Conservation (phyloP, 192 early-diverging fungal species). For the Mortierella hygrophila region DNA sequence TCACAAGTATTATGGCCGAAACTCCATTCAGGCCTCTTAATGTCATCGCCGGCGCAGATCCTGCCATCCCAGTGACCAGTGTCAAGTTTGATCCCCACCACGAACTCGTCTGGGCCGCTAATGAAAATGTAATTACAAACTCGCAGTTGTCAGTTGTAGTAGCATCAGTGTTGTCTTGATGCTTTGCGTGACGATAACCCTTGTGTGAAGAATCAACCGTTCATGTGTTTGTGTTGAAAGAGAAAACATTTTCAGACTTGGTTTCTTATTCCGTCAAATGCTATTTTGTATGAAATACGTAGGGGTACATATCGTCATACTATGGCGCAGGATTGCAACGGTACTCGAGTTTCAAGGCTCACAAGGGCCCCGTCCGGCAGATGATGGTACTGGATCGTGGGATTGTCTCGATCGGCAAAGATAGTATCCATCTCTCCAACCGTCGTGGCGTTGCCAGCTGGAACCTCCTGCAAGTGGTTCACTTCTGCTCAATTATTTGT, state of each 20-base stretch:
- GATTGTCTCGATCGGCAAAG: constrained; percentile 74
- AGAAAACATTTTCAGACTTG: background rate
- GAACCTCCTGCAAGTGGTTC: constrained; percentile 64
- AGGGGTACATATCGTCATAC: constrained; percentile 83
- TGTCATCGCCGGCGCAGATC: constrained; percentile 54
- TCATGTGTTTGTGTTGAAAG: background rate
- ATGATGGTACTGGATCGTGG: constrained; percentile 71
- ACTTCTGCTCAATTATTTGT: constrained; percentile 34
- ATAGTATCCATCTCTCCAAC: constrained; percentile 73
- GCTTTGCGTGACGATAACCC: background rate
- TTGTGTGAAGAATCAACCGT: too few species aligned
- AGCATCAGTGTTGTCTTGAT: background rate
- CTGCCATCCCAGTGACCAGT: constrained; percentile 42
- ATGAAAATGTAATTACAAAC: constrained; percentile 74
- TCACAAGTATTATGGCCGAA: constrained; percentile 36
- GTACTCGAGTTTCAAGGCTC: constrained; percentile 79
- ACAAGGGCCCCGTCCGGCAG: constrained; percentile 74
- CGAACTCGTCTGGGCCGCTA: constrained; percentile 90
- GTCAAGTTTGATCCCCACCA: constrained; percentile 76
- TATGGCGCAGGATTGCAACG: constrained; percentile 68
- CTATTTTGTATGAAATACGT: constrained; percentile 6
- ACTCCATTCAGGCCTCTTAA: constrained; percentile 54
- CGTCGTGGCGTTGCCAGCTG: constrained; percentile 65
- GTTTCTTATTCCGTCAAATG: background rate
- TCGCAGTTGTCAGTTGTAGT: background rate